A percentile compares a stretch with the other conserved stretches of the same genome.
Evolutionary conservation across 2,329 filamentous ascomycete species (phyloP).

Genomic region (Alternaria sp.): DNA sequence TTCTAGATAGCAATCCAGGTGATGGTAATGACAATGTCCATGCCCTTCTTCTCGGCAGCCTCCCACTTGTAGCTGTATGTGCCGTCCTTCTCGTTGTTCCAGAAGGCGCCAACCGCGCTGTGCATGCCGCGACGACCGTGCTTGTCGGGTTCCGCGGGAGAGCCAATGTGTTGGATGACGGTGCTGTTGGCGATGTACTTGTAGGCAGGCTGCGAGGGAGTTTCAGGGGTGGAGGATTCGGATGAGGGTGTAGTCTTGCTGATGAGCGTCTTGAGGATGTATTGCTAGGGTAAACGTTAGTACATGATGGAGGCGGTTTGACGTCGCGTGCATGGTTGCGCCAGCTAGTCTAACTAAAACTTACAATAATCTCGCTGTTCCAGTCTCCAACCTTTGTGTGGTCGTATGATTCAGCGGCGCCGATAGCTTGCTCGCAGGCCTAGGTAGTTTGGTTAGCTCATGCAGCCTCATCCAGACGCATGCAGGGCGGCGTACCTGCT

Average conservation of each 20-base stretch:
- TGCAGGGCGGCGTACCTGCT: slow-evolving; percentile 29
- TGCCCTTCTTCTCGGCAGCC: slow-evolving; percentile 60
- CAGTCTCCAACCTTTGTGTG: slow-evolving; percentile 85
- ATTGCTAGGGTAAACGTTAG: slow-evolving; percentile 67
- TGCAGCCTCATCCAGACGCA: neutral
- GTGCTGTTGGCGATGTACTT: slow-evolving; percentile 99
- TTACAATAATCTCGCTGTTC: slow-evolving; percentile 93
- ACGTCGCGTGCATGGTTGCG: slow-evolving; percentile 13
- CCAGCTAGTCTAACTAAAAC: slow-evolving; percentile 35
- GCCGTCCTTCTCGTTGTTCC: slow-evolving; percentile 89
- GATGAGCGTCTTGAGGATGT: slow-evolving; percentile 79
- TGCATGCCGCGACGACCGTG: slow-evolving; percentile 91
- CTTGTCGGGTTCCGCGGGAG: slow-evolving; percentile 60
- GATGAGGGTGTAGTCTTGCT: slow-evolving; percentile 72
- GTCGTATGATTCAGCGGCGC: slow-evolving; percentile 80
- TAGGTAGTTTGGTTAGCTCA: slow-evolving; percentile 50
- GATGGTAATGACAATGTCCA: slow-evolving; percentile 62
- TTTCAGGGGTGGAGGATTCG: slow-evolving; percentile 37
- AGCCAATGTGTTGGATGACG: slow-evolving; percentile 86
- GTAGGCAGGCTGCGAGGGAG: slow-evolving; percentile 68
- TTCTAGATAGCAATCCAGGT: slow-evolving; percentile 74
- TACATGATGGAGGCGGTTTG: slow-evolving; percentile 33
- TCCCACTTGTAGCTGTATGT: slow-evolving; percentile 92
- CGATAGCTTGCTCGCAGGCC: slow-evolving; percentile 85
- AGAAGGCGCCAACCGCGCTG: slow-evolving; percentile 84